Percentiles rank a stretch among this genome's conserved stretches.
These are phyloP conservation scores for Colletotrichum sojae DNA, from an alignment of 2,329 filamentous ascomycete genomes.

Conservation along the genomic window DNA sequence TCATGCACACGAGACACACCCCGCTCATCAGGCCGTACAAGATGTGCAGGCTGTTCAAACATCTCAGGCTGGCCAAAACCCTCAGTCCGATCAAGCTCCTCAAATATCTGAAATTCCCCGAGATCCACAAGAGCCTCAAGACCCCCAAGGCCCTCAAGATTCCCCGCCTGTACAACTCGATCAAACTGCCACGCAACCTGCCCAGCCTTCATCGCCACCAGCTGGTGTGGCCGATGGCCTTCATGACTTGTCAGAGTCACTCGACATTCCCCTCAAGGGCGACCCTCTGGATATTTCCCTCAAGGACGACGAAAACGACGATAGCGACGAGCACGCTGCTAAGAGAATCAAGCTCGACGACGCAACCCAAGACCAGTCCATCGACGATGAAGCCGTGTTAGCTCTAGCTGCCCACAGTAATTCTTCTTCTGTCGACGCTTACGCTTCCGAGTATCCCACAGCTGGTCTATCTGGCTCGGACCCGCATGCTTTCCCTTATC, in stretches of 20 bases:
- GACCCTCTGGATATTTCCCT: constrained; percentile 45
- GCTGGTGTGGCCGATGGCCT: constrained; percentile 24
- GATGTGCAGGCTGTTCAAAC: no score
- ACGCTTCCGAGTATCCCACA: constrained; percentile 58
- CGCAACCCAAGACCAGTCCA: constrained; percentile 49
- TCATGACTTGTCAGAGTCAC: constrained; percentile 19
- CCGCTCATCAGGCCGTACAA: no score
- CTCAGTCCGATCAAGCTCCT: no score
- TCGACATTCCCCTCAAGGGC: constrained; percentile 35
- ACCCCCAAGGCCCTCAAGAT: no score
- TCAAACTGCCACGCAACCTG: no score
- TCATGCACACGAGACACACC: no score
- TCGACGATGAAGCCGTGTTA: constrained; percentile 65
- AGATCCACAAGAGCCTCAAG: no score
- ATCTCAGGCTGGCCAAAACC: no score
- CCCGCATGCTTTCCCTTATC: constrained; percentile 55
- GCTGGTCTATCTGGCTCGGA: constrained; percentile 30
- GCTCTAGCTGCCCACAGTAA: constrained; percentile 62
- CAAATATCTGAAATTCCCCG: no score
- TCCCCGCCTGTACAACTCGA: no score
- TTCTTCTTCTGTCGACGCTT: constrained; percentile 53
- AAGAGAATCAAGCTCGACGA: constrained; percentile 50
- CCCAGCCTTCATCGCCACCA: constrained; percentile 1
- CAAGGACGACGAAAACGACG: constrained; percentile 47
- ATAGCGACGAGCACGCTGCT: constrained; percentile 36